A percentile compares a stretch with the other conserved stretches of the same genome.
phyloP scores from a whole-genome alignment of 306 rosid genomes.

The Quercus ilex region DNA sequence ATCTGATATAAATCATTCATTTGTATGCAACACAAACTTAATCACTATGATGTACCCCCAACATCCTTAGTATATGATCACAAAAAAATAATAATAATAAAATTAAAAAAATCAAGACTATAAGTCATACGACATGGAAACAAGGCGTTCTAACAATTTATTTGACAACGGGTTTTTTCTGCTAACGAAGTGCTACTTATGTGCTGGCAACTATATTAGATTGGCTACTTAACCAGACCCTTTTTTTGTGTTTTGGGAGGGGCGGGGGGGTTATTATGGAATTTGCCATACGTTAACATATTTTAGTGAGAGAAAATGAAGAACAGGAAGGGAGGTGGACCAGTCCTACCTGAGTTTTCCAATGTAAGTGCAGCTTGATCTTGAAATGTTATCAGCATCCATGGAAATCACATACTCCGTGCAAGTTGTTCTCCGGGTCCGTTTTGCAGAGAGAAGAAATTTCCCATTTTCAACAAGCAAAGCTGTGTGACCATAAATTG shows the following conservation, averaged over 20 bases:
- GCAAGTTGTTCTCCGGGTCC: slow-evolving; percentile 77
- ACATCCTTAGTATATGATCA: not conserved
- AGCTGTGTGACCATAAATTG: slow-evolving; percentile 43
- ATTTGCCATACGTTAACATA: not conserved
- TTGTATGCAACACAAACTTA: no score
- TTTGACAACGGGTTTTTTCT: not conserved
- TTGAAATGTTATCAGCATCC: slow-evolving; percentile 79
- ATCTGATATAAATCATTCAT: not conserved
- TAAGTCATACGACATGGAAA: not conserved
- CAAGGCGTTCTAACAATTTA: no score
- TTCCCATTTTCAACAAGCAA: slow-evolving; percentile 87
- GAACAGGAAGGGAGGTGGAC: not conserved
- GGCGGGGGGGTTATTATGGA: not conserved
- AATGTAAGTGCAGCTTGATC: slow-evolving; percentile 77
- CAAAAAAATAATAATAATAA: not conserved
- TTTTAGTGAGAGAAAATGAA: not conserved
- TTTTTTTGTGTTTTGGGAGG: not conserved
- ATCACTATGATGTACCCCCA: not conserved
- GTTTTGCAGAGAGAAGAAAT: slow-evolving; percentile 89
- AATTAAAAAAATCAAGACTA: not conserved
- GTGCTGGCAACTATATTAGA: not conserved
- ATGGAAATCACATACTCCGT: slow-evolving; percentile 85
- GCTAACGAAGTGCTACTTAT: not conserved
- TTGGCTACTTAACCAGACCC: not conserved
- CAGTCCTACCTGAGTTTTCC: slow-evolving; percentile 73